Base-by-base conservation (phyloP, 2,329 filamentous ascomycete species). In the Hymenotorrendiella dingleyae region DNA sequence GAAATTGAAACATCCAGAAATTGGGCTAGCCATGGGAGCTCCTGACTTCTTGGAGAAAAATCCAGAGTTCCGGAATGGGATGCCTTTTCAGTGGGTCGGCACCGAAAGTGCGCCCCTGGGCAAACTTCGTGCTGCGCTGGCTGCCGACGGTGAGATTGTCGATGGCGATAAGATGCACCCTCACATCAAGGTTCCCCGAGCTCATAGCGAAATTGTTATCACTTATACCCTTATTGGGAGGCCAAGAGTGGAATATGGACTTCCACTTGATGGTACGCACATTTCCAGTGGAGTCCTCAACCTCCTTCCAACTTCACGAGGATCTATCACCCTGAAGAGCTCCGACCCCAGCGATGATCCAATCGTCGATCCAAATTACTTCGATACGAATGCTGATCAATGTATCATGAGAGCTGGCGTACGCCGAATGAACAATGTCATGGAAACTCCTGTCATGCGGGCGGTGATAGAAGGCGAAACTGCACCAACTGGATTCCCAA, bases 271-370 rank as follows among this genome's bases (percentile, higher is more conserved):
- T 19, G 32, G 32, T 22, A 35, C 32, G n/a, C 32, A 35, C 16
- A 35, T 35, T 19, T 35, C 32, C 9, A 21, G 16, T 11, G 14
- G 14, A 4, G 32, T 35, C 6, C 9, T 35, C 11, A 17, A 19
- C 32, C 9, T 35, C 14, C 16, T 35, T 9, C 32, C 32, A 6
- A 35, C 20, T 9, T 19, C 14, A 6, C 32, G 32, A 9, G 83
- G 83, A 10, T 72, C 69, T 2, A 80, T 87, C 6, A 71, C 62
- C 3, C 71, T 87, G 8, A 67, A 66, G 17, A 79, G 75, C 0
- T 63, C 73, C 0, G 73, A 86, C 55, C 81, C 82, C 1, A 73
- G 74, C 1, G 80, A 84, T 41, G 64, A 69, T 6, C 82, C 83
- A 0, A 60, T 72, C 6, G 82, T 86, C 51, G 64, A 66, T 34